phyloP scores from a whole-genome alignment of 768 basidiomycete species.

The Tylopilus felleus region DNA sequence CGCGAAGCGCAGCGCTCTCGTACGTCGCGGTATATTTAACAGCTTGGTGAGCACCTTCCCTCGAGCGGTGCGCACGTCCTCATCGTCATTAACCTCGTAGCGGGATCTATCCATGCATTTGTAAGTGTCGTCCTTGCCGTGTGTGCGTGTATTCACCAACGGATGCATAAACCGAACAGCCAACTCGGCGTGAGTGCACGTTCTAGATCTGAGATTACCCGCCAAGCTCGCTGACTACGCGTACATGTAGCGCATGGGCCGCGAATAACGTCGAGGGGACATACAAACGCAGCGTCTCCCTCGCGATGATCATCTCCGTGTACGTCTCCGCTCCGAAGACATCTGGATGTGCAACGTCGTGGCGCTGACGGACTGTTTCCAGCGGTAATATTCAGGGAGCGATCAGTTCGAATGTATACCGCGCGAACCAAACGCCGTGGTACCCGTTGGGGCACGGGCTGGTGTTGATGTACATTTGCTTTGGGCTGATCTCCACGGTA shows the following conservation, averaged over 20 bases:
- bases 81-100: conserved; percentile 27
- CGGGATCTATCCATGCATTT: conserved; percentile 73
- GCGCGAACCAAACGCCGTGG: conserved; percentile 62
- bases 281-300: conserved; percentile 70
- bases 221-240: background rate
- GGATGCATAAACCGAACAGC: conserved; percentile 34
- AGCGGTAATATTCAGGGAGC: conserved; percentile 75
- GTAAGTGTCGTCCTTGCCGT: conserved; percentile 37
- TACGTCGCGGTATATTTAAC: conserved; percentile 63
- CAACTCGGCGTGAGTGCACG: conserved; percentile 49
- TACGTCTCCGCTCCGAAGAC: conserved; percentile 27
- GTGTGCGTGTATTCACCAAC: background rate
- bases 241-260: conserved; percentile 42
- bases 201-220: background rate
- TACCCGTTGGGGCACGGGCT: conserved; percentile 60
- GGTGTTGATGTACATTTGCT: conserved; percentile 67
- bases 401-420: conserved; percentile 78
- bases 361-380: background rate
- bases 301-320: conserved; percentile 69
- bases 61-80: background rate
- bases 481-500: conserved; percentile 53
- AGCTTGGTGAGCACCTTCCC: conserved; percentile 47
- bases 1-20: conserved; percentile 30
- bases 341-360: background rate
- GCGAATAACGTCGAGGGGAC: conserved; percentile 73